Percentiles rank a stretch among this genome's conserved stretches.
phyloP scores from a whole-genome alignment of 495 filamentous ascomycete genomes.

The Penicillium salamii region DNA sequence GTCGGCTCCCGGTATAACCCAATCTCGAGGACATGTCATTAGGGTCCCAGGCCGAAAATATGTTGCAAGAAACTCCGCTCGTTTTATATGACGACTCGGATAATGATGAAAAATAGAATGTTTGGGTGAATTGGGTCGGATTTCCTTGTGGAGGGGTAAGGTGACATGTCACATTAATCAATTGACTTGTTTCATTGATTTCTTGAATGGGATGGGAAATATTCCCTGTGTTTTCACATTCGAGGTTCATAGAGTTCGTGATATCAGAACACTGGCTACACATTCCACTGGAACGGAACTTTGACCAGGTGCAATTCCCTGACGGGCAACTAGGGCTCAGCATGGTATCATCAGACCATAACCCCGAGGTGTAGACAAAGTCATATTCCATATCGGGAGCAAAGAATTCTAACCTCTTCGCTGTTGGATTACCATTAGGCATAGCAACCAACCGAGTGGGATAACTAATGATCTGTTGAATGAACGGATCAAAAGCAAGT shows the following conservation, averaged over 20 bases:
- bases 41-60: neutral
- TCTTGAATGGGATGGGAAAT: neutral
- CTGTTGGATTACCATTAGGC: neutral
- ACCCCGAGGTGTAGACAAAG: neutral
- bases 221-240: neutral
- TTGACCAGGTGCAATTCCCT: constrained; percentile 8
- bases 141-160: neutral
- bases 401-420: neutral
- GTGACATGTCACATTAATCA: neutral
- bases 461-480: constrained; percentile 22
- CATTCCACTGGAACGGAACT: neutral
- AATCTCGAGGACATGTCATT: too few relatives aligned
- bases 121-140: neutral
- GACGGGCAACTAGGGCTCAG: constrained; percentile 3
- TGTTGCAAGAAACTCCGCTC: neutral
- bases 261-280: constrained; percentile 10
- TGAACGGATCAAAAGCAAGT: constrained; percentile 29
- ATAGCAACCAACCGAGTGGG: neutral
- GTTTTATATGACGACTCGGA: neutral
- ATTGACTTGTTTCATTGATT: neutral
- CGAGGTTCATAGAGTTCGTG: neutral
- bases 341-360: neutral
- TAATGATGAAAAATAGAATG: neutral
- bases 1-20: neutral
- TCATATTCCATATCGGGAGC: neutral